Conservation (phyloP, 106 monocot genomes). For the Allium fistulosum region DNA sequence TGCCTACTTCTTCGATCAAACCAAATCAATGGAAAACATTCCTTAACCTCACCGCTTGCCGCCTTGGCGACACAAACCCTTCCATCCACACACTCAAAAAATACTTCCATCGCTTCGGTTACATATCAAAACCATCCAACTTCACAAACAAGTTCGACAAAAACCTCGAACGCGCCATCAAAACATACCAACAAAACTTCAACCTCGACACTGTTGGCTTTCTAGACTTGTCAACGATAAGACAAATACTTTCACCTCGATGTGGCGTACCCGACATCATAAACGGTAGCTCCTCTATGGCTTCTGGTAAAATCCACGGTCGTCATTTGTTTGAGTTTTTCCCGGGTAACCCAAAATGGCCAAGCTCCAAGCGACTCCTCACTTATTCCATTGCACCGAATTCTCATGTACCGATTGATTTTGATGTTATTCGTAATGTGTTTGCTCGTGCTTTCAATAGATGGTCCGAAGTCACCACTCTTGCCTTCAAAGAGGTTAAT, state of each 20-base stretch:
- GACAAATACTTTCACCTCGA: constrained; percentile 52
- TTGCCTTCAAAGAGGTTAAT: constrained; percentile 50
- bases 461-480: constrained; percentile 27
- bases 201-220: constrained; percentile 49
- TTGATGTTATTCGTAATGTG: constrained; percentile 27
- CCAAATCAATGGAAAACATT: no score
- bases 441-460: constrained; percentile 68
- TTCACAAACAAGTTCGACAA: constrained; percentile 37
- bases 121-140: constrained; percentile 56
- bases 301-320: constrained; percentile 15
- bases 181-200: constrained; percentile 66
- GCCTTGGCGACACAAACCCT: neutral
- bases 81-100: neutral
- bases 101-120: constrained; percentile 34
- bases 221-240: constrained; percentile 58
- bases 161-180: constrained; percentile 38
- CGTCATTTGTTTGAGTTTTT: constrained; percentile 71
- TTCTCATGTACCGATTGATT: constrained; percentile 29
- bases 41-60: no score
- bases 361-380: constrained; percentile 21
- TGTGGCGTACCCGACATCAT: constrained; percentile 80
- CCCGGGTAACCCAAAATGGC: constrained; percentile 62
- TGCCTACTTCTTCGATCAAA: no score
- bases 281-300: constrained; percentile 38
- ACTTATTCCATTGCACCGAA: constrained; percentile 52